Conservation (phyloP, 148 eudicot genomes). For the Bassia scoparia region DNA sequence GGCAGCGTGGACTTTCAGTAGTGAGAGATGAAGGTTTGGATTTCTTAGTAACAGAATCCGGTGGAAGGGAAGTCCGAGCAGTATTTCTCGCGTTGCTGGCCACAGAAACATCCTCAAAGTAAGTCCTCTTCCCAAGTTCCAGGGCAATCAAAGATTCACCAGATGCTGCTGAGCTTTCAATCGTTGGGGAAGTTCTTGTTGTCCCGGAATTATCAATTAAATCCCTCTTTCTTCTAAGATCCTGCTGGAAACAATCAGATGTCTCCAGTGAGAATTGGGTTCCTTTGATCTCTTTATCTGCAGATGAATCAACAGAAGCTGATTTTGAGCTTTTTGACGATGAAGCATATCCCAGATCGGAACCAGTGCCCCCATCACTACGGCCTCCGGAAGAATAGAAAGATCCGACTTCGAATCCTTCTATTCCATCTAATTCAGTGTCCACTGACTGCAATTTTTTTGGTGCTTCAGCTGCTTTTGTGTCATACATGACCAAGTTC, state of each 20-base stretch:
- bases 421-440: slow-evolving; percentile 61
- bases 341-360: slow-evolving; percentile 61
- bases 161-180: slow-evolving; percentile 61
- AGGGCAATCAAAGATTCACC: slow-evolving; percentile 77
- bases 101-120: slow-evolving; percentile 54
- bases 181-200: slow-evolving; percentile 37
- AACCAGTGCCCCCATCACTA: slow-evolving; percentile 42
- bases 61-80: slow-evolving; percentile 34
- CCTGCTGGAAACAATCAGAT: slow-evolving; percentile 41
- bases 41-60: slow-evolving; percentile 46
- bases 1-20: slow-evolving; percentile 50
- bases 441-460: slow-evolving; percentile 52
- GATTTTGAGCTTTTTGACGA: slow-evolving; percentile 78
- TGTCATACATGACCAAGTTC: slow-evolving; percentile 49
- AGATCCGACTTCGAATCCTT: slow-evolving; percentile 61
- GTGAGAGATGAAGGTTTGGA: slow-evolving; percentile 40
- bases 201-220: slow-evolving; percentile 31
- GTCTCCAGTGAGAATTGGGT: slow-evolving; percentile 39
- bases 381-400: slow-evolving; percentile 57
- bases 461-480: slow-evolving; percentile 51
- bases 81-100: slow-evolving; percentile 41
- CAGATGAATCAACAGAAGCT: slow-evolving; percentile 63
- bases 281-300: slow-evolving; percentile 40
- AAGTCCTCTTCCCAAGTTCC: slow-evolving; percentile 80
- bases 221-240: slow-evolving; percentile 42